These are phyloP conservation scores for Chamaecyparis obtusa DNA, from an alignment of 75 land plant species.

Conservation along the genomic window DNA sequence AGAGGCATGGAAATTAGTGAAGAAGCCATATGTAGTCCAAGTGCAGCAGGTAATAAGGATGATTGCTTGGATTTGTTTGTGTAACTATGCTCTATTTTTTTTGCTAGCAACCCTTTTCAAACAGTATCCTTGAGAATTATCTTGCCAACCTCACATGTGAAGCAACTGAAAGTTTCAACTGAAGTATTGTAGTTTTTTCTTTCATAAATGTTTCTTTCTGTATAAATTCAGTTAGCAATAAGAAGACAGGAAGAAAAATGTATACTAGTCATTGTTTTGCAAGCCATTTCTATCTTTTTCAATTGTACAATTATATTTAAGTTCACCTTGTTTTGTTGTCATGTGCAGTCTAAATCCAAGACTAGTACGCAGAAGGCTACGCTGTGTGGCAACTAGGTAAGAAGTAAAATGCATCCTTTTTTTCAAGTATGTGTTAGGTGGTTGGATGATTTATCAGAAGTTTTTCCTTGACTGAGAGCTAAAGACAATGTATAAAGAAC, in stretches of 20 bases:
- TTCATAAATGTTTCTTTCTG: neutral
- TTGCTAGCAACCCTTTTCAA: neutral
- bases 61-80: neutral
- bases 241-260: neutral
- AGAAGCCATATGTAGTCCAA: neutral
- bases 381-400: slow-evolving; percentile 73
- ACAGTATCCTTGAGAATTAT: neutral
- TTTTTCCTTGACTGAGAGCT: neutral
- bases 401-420: neutral
- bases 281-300: neutral
- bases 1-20: neutral
- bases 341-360: slow-evolving; percentile 65
- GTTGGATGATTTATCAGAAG: neutral
- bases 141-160: neutral
- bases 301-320: neutral
- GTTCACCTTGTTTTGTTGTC: neutral
- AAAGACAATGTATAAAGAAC: neutral
- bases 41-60: neutral
- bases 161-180: neutral
- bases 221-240: neutral
- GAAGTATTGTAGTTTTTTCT: neutral
- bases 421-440: neutral
- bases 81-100: neutral
- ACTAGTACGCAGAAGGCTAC: slow-evolving; percentile 62
- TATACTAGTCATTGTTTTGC: neutral